Base-by-base conservation (phyloP, 768 basidiomycete species). In the Phylloporus arenicola region DNA sequence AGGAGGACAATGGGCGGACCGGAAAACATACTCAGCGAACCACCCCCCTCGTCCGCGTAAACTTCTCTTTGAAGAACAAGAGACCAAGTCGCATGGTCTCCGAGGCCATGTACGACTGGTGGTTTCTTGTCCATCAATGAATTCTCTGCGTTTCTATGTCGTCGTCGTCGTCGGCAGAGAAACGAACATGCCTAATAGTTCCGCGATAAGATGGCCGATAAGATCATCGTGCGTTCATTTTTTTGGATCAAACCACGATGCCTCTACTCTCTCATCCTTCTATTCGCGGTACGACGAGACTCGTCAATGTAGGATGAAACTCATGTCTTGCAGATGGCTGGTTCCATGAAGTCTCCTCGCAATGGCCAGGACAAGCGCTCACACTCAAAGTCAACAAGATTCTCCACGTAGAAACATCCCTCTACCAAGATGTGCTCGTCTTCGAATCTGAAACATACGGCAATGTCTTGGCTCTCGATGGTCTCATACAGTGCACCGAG, bases 331-430 rank as follows among this genome's bases (percentile, higher is more conserved):
- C 41, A 84, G 92, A 93, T 75, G 92, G 93, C 69, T 95, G 92
- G 92, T 97, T 94, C 76, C 82, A 88, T 53, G 93, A 97, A 73
- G 86, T 92, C 60, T 91, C 88, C 24, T 81, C 88, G 16, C 93
- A 97, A 74, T 97, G 93, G 93, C 92, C 89, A 6, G 94, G 93
- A 43, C 92, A 96, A 72, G 95, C 95, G 45, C 92, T 96, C 92
- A 91, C 90, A 46, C 77, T 99, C 63, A 90, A 91, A 71, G 94
- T 98, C 75, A 88, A 87, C 72, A 88, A 88, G 75, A 88, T 98
- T 59, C 77, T 99, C 49, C 95, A 99, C 69, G 77, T 85, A 57
- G 96, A 98, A 72, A 86, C 88, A 71, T 94, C 91, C 2, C 73
- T 86, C 45, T 98, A 84, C 75, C 95, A 99, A 72, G 95, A 98